Evolutionary conservation across 106 monocot species (phyloP).

Genomic region (Hemerocallis citrina): DNA sequence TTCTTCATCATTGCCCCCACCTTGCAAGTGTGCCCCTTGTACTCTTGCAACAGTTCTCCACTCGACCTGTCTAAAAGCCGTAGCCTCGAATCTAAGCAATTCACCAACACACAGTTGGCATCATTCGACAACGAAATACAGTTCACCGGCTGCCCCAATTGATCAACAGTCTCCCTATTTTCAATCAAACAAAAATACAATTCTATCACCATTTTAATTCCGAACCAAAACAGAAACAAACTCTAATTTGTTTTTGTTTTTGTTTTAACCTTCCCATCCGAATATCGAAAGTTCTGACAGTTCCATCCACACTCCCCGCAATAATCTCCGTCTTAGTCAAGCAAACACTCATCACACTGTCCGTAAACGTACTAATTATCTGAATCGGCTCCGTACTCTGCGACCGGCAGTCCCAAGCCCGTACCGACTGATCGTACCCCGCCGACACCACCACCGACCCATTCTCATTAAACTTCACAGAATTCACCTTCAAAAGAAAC

Average conservation of each 20-base stretch:
- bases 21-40: constrained; percentile 95
- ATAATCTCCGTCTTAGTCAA: constrained; percentile 94
- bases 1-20: no score
- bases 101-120: constrained; percentile 77
- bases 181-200: not conserved
- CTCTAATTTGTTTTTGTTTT: no score
- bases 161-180: constrained; percentile 75
- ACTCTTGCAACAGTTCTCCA: constrained; percentile 93
- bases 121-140: constrained; percentile 96
- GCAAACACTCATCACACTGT: constrained; percentile 94
- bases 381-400: constrained; percentile 98
- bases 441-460: constrained; percentile 85
- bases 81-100: constrained; percentile 86
- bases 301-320: constrained; percentile 97
- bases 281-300: constrained; percentile 97
- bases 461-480: constrained; percentile 96
- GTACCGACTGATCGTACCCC: constrained; percentile 92
- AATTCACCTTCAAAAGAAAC: constrained; percentile 57
- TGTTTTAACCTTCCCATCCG: constrained; percentile 95
- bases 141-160: constrained; percentile 83
- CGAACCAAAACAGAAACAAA: no score
- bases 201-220: not conserved
- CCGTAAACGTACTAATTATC: constrained; percentile 86
- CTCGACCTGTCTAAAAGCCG: constrained; percentile 86
- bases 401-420: constrained; percentile 95